Evolutionary conservation across 1,284 basidiomycete species (phyloP), one percentile per base, ranked within the genome.

Genomic region (Exobasidium rhododendri): DNA sequence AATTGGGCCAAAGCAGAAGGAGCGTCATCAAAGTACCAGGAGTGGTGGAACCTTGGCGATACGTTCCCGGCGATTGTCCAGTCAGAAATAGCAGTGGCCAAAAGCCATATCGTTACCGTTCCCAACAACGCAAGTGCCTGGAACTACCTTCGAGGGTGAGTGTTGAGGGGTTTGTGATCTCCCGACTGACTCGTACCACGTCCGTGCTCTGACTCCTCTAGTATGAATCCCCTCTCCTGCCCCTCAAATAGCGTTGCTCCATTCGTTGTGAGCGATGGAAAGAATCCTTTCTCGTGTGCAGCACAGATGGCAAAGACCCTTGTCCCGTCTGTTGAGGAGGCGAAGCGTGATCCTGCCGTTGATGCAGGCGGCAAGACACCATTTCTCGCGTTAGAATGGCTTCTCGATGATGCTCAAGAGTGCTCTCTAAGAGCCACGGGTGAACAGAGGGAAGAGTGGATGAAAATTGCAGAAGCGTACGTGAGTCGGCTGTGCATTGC

Each of bases 1-100:
- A 50, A 31, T 50, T 59, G 22, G 50, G 54, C 7, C 14, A 43
- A 11, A 24, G 28, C 5, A 29, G 82, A 35, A 81, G 87, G 6
- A 72, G 87, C 31, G 84, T 84, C 69, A 81, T 87, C 54, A 92
- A 94, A 80, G 76, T 92, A 53, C 83, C 83, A 89, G 92, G 78
- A 78, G n/a, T 32, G 14, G 6, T 81, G 45, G 47, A 63, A 44
- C 59, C 60, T 51, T 61, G 58, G 46, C 44, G 52, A 85, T 26
- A 87, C 83, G 66, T 82, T 65, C 3, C 22, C 29, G 22, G 58
- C 54, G 24, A 54, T 11, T 28, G 56, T 66, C 45, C 24, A 49
- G 26, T 57, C 30, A 43, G 66, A 72, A 47, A 64, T 62, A n/a
- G 66, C 64, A 2, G 77, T 66, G 44, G 56, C 68, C 0, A 65